These are phyloP conservation scores for Choiromyces venosus DNA, from an alignment of 495 filamentous ascomycete genomes.

Conservation along the genomic window DNA sequence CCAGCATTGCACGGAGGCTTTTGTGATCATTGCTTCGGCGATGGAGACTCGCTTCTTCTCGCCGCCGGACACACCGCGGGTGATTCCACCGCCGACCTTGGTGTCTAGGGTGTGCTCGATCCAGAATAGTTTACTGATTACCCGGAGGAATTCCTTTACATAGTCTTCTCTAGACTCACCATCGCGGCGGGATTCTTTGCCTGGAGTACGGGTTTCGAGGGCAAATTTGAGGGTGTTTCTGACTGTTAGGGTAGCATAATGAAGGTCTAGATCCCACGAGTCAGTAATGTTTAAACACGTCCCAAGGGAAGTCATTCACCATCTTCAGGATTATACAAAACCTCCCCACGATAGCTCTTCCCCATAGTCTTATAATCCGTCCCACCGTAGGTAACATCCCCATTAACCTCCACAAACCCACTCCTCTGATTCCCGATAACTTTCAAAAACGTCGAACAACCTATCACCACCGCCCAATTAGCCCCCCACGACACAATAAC, in stretches of 20 bases:
- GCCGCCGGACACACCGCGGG: constrained; percentile 65
- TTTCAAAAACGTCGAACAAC: constrained; percentile 66
- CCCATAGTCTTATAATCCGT: constrained; percentile 56
- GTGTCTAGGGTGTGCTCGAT: constrained; percentile 65
- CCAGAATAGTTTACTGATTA: constrained; percentile 72
- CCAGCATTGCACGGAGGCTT: constrained; percentile 61
- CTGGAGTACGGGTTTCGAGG: constrained; percentile 61
- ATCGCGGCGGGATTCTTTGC: constrained; percentile 55
- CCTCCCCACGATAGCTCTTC: constrained; percentile 60
- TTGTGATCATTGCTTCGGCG: constrained; percentile 62
- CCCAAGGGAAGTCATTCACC: constrained; percentile 22
- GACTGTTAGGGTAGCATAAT: constrained; percentile 69
- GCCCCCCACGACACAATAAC: neutral
- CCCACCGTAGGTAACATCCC: constrained; percentile 61
- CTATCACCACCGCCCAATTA: constrained; percentile 13
- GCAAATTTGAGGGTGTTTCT: constrained; percentile 66
- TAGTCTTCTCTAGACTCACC: constrained; percentile 60
- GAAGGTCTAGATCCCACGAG: constrained; percentile 52
- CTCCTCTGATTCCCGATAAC: constrained; percentile 60
- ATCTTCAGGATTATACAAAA: constrained; percentile 43
- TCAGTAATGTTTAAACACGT: constrained; percentile 6
- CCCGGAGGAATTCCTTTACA: constrained; percentile 60
- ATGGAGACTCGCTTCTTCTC: constrained; percentile 70
- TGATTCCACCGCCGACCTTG: constrained; percentile 60
- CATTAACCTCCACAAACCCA: constrained; percentile 58